These are phyloP conservation scores for Citrullus mucosospermus DNA, from an alignment of 306 rosid genomes.

Conservation along the genomic window DNA sequence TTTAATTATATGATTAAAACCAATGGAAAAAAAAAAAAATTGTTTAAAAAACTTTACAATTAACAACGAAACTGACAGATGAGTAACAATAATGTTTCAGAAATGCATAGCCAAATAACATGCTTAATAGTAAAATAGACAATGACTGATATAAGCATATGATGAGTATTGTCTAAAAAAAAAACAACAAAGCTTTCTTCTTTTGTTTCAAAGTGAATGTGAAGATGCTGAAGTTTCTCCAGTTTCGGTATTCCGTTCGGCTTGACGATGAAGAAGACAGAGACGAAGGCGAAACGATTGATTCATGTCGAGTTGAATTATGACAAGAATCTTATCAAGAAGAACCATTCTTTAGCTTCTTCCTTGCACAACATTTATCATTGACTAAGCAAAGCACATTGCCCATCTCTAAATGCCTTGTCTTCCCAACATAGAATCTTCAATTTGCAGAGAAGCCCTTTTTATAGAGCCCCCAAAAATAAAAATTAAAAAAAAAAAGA, in stretches of 20 bases:
- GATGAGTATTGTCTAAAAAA: background rate
- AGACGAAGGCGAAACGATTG: background rate
- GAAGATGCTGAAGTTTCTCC: background rate
- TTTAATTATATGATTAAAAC: background rate
- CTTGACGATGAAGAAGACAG: background rate
- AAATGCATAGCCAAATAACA: background rate
- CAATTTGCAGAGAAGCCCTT: background rate
- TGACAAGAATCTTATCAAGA: background rate
- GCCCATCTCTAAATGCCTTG: constrained; percentile 5
- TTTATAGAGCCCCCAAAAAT: background rate
- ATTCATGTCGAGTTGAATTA: background rate
- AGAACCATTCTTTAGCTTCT: constrained; percentile 1
- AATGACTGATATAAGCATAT: background rate
- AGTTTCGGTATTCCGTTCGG: background rate
- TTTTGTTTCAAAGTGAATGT: background rate
- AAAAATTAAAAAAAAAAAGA: background rate
- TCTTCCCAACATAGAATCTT: constrained; percentile 1
- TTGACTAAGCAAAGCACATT: background rate
- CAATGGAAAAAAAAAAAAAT: background rate
- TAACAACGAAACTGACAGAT: background rate
- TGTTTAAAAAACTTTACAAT: background rate
- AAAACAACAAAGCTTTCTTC: too few relatives aligned
- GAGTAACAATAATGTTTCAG: background rate
- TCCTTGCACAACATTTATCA: constrained; percentile 4
- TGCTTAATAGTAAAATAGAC: background rate